Evolutionary conservation across 441 rosid species (phyloP).

Genomic region (Dalechampia spathulata): DNA sequence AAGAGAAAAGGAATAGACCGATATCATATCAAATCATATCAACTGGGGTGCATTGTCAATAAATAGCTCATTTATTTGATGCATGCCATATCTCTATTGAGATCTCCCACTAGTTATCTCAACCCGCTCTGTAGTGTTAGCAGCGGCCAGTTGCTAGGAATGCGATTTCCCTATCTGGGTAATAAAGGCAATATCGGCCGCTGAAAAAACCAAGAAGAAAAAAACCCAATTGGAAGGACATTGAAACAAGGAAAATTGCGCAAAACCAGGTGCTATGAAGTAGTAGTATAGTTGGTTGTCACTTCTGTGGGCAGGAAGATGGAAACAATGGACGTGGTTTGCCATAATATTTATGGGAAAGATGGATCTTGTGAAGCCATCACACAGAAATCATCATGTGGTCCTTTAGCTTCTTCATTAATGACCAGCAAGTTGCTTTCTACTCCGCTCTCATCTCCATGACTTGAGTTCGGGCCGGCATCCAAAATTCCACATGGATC

Average conservation of each 20-base stretch:
- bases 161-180: neutral
- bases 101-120: neutral
- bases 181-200: neutral
- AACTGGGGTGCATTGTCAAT: no score
- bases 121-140: neutral
- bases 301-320: slow-evolving; percentile 5
- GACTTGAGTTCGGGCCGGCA: no score
- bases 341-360: neutral
- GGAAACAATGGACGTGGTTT: neutral
- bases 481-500: no score
- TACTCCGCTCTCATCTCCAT: neutral
- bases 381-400: neutral
- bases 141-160: no score
- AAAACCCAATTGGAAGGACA: neutral
- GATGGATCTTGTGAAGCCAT: neutral
- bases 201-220: neutral
- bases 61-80: neutral
- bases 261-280: slow-evolving; percentile 4
- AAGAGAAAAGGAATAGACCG: no score
- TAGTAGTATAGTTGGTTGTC: neutral
- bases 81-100: neutral
- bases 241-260: no score
- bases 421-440: neutral
- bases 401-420: neutral
- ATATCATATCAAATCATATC: neutral